A percentile compares a stretch with the other conserved stretches of the same genome.
These are phyloP conservation scores for Chrysanthemum makinoi DNA, from an alignment of 129 eudicot species.

Conservation along the genomic window DNA sequence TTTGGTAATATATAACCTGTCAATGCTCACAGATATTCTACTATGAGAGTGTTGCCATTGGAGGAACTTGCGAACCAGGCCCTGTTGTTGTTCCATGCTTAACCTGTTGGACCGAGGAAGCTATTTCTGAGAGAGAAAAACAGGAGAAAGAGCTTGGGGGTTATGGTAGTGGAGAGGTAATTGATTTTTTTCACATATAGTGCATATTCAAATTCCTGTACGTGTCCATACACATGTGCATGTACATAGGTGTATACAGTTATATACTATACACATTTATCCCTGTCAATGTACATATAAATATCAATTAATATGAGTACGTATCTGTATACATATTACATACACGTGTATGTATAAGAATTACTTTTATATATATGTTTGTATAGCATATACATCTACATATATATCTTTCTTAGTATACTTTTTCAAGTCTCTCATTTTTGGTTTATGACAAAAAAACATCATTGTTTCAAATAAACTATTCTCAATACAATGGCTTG, in stretches of 20 bases:
- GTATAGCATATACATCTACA: too few relatives aligned
- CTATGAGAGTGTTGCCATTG: slow-evolving; percentile 77
- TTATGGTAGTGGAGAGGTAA: slow-evolving; percentile 82
- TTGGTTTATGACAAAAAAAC: too few relatives aligned
- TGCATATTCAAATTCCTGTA: too few relatives aligned
- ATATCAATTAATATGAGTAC: too few relatives aligned
- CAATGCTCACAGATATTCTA: slow-evolving; percentile 56
- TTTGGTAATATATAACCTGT: background rate
- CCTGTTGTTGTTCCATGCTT: slow-evolving; percentile 66
- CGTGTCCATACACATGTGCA: background rate
- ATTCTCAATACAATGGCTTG: too few relatives aligned
- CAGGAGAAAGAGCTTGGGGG: slow-evolving; percentile 81
- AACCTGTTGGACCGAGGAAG: slow-evolving; percentile 81
- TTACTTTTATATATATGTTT: too few relatives aligned
- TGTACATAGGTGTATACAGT: too few relatives aligned
- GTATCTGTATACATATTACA: background rate
- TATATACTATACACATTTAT: too few relatives aligned
- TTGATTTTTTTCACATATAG: background rate
- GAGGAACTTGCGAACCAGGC: slow-evolving; percentile 53
- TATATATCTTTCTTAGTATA: too few relatives aligned
- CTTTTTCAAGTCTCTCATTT: too few relatives aligned
- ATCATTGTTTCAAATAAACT: too few relatives aligned
- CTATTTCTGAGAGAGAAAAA: slow-evolving; percentile 74
- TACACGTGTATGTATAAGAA: background rate
- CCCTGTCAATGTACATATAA: too few relatives aligned